Evolutionary conservation across 2,329 filamentous ascomycete genomes (phyloP).

Genomic region (Knoxdaviesia proteae): DNA sequence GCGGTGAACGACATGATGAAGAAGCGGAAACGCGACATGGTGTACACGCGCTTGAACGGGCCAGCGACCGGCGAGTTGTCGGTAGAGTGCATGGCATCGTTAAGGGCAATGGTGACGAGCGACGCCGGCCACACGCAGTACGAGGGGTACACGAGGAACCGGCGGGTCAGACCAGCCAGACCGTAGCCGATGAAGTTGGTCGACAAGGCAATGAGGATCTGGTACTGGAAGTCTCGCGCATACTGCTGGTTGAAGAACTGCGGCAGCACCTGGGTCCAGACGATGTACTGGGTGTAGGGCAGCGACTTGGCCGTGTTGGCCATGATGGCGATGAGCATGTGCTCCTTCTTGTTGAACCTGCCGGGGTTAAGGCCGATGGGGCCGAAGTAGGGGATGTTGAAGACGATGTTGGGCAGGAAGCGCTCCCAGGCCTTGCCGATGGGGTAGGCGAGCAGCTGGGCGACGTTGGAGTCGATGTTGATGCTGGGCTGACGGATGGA

Average conservation of each 20-base stretch:
- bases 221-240: slow-evolving; percentile 25
- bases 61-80: slow-evolving; percentile 11
- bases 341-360: slow-evolving; percentile 32
- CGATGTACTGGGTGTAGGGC: slow-evolving; percentile 27
- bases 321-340: slow-evolving; percentile 34
- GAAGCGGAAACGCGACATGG: slow-evolving; percentile 22
- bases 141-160: slow-evolving; percentile 30
- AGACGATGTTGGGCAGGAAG: slow-evolving; percentile 21
- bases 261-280: slow-evolving; percentile 26
- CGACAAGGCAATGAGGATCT: slow-evolving; percentile 25
- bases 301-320: slow-evolving; percentile 26
- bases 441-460: slow-evolving; percentile 30
- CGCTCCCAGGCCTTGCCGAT: slow-evolving; percentile 23
- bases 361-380: slow-evolving; percentile 21
- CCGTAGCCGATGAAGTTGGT: slow-evolving; percentile 36
- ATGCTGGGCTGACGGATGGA: slow-evolving; percentile 30
- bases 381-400: slow-evolving; percentile 17
- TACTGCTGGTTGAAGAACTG: slow-evolving; percentile 29
- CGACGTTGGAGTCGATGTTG: slow-evolving; percentile 26
- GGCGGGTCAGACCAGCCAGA: slow-evolving; percentile 25
- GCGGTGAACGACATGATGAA: slow-evolving; percentile 20
- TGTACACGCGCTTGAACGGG: slow-evolving; percentile 16
- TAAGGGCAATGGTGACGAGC: slow-evolving; percentile 27
- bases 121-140: slow-evolving; percentile 32
- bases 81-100: slow-evolving; percentile 24